Percentiles rank a stretch among this genome's conserved stretches.
phyloP scores from a whole-genome alignment of 2,329 filamentous ascomycete species.

The Botrytis porri region DNA sequence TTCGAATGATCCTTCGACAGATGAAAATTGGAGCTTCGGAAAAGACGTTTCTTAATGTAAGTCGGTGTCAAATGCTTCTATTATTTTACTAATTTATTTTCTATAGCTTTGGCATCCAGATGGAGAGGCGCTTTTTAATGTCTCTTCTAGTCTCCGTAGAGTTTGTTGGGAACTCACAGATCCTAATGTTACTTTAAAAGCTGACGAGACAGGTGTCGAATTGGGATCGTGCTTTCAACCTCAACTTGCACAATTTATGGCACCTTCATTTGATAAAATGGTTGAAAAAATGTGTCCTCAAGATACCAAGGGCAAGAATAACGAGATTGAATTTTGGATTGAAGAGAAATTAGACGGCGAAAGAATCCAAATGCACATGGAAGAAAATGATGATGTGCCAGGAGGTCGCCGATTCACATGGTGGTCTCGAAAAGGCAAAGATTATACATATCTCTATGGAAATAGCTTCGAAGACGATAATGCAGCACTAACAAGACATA shows the following conservation, averaged over 20 bases:
- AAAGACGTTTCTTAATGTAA: slow-evolving; percentile 72
- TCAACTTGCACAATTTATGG: slow-evolving; percentile 89
- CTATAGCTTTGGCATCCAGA: slow-evolving; percentile 77
- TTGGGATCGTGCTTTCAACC: slow-evolving; percentile 97
- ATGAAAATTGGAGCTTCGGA: slow-evolving; percentile 77
- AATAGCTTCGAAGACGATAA: slow-evolving; percentile 69
- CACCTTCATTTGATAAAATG: slow-evolving; percentile 77
- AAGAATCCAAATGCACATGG: slow-evolving; percentile 94
- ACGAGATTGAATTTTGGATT: slow-evolving; percentile 84
- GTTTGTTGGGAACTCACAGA: slow-evolving; percentile 94
- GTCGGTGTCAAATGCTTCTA: background rate
- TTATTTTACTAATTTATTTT: background rate
- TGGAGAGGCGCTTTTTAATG: slow-evolving; percentile 75
- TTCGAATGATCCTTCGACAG: slow-evolving; percentile 84
- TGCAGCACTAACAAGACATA: slow-evolving; percentile 74
- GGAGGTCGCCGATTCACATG: slow-evolving; percentile 77
- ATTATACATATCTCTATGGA: slow-evolving; percentile 94
- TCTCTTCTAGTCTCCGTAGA: slow-evolving; percentile 82
- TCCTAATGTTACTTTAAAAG: slow-evolving; percentile 67
- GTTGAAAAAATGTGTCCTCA: slow-evolving; percentile 57
- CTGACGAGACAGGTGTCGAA: slow-evolving; percentile 69
- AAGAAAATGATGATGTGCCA: slow-evolving; percentile 61
- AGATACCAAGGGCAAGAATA: slow-evolving; percentile 52
- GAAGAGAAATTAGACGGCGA: slow-evolving; percentile 98
- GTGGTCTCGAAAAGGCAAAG: slow-evolving; percentile 94